These are phyloP conservation scores for Phytopythium cucurbitacearum DNA, from an alignment of 352 stramenopile species.

Conservation along the genomic window DNA sequence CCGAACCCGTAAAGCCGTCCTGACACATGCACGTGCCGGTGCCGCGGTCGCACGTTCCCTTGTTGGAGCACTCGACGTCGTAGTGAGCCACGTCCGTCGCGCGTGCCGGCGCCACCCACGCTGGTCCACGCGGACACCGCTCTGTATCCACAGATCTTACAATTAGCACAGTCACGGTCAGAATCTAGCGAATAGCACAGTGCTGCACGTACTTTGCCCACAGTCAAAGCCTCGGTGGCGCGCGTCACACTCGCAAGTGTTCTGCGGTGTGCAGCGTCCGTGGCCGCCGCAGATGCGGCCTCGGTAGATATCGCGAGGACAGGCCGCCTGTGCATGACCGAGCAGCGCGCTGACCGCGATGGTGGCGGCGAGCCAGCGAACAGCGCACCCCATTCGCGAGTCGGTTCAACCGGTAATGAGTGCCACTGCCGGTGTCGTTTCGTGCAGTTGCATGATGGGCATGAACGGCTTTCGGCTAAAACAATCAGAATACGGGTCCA, in stretches of 20 bases:
- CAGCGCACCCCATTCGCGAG: too few relatives aligned
- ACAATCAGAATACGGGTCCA: too few relatives aligned
- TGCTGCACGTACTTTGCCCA: constrained; percentile 35
- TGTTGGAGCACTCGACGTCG: constrained; percentile 72
- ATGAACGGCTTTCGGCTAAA: too few relatives aligned
- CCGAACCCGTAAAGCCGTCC: constrained; percentile 58
- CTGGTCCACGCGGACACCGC: constrained; percentile 40
- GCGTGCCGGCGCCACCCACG: constrained; percentile 52
- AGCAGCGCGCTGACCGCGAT: too few relatives aligned
- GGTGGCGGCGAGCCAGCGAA: too few relatives aligned
- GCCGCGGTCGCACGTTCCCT: constrained; percentile 53
- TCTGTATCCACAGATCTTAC: constrained; percentile 11
- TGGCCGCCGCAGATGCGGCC: constrained; percentile 56
- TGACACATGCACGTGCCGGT: constrained; percentile 57
- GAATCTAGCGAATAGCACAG: not conserved
- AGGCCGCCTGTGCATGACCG: constrained; percentile 10
- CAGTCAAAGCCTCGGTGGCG: constrained; percentile 55
- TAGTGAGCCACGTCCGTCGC: constrained; percentile 58
- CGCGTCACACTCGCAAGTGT: constrained; percentile 53
- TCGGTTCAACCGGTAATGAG: too few relatives aligned
- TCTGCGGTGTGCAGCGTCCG: constrained; percentile 36
- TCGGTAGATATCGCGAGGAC: constrained; percentile 42
- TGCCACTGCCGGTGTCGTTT: too few relatives aligned
- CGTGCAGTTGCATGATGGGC: too few relatives aligned
- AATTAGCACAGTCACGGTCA: not conserved